phyloP scores from a whole-genome alignment of 768 basidiomycete genomes.

The Xerocomellus dryophilus region DNA sequence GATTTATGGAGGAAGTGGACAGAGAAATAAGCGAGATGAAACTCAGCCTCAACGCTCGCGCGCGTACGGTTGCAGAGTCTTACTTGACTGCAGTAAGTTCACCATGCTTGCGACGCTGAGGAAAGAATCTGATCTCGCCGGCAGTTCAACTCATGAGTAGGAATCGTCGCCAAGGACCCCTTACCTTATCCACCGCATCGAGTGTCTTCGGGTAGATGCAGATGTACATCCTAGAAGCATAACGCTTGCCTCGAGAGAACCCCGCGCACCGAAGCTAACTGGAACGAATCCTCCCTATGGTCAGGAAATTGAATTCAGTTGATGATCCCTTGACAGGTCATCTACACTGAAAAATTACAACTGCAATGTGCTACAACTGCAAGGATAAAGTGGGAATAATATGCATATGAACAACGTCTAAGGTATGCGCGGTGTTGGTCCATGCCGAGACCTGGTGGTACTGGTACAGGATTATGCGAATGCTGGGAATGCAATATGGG shows the following conservation, averaged over 20 bases:
- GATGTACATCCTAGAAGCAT: slow-evolving; percentile 16
- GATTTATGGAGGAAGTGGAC: slow-evolving; percentile 99
- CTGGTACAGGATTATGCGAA: slow-evolving; percentile 25
- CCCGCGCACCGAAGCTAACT: neutral
- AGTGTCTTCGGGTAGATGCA: slow-evolving; percentile 20
- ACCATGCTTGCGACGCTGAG: neutral
- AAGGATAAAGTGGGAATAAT: slow-evolving; percentile 18
- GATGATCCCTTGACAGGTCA: slow-evolving; percentile 5
- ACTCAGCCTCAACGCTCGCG: slow-evolving; percentile 90
- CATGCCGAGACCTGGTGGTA: slow-evolving; percentile 20
- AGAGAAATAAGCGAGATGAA: slow-evolving; percentile 99
- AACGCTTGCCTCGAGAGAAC: slow-evolving; percentile 2
- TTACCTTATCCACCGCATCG: slow-evolving; percentile 14
- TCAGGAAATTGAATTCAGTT: slow-evolving; percentile 4
- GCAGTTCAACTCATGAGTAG: slow-evolving; percentile 28
- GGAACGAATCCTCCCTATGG: neutral
- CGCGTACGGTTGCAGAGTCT: slow-evolving; percentile 95
- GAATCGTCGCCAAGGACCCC: neutral
- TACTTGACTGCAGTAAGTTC: slow-evolving; percentile 82
- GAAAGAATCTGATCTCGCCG: slow-evolving; percentile 3
- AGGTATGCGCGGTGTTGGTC: slow-evolving; percentile 24
- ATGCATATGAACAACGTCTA: slow-evolving; percentile 17
- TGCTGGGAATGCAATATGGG: slow-evolving; percentile 23
- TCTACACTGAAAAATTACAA: slow-evolving; percentile 14
- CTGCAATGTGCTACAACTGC: slow-evolving; percentile 21